phyloP scores from a whole-genome alignment of 371 early-diverging fungal species.

The Gilbertella persicaria region DNA sequence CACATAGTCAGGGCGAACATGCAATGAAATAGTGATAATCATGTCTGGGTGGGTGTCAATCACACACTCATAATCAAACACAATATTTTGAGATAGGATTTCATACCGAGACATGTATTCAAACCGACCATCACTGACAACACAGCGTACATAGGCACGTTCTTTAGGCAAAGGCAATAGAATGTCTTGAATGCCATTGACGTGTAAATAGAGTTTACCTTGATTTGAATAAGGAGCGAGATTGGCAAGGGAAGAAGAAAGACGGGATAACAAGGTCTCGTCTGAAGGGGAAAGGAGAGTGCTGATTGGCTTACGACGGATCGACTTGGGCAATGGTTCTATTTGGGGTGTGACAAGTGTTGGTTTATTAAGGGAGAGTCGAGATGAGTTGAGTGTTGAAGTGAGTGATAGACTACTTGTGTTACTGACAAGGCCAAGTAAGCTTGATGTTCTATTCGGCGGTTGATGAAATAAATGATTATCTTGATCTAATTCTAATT shows the following conservation, averaged over 20 bases:
- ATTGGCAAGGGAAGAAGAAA: not conserved
- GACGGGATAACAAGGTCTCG: not conserved
- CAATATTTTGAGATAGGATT: slow-evolving; percentile 26
- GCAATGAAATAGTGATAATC: slow-evolving; percentile 38
- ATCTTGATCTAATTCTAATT: not conserved
- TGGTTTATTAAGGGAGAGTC: not conserved
- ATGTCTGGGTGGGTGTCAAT: slow-evolving; percentile 38
- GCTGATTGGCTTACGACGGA: slow-evolving; percentile 7
- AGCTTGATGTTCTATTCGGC: not conserved
- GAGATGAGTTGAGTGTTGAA: not conserved
- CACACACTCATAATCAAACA: slow-evolving; percentile 40
- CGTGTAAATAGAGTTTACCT: slow-evolving; percentile 47
- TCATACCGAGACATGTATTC: slow-evolving; percentile 55
- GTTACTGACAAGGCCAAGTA: not conserved
- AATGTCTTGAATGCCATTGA: slow-evolving; percentile 38
- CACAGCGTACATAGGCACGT: slow-evolving; percentile 45
- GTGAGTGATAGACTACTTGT: not conserved
- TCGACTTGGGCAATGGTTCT: slow-evolving; percentile 3
- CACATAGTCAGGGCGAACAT: slow-evolving; percentile 42
- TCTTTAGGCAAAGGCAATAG: slow-evolving; percentile 47
- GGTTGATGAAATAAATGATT: not conserved
- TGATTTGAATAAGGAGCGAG: not conserved
- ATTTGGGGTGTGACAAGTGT: not conserved
- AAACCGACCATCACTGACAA: slow-evolving; percentile 49
- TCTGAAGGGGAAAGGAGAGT: not conserved